Base-by-base conservation (phyloP, 2,329 filamentous ascomycete species). In the Colletotrichum ledebouriae region DNA sequence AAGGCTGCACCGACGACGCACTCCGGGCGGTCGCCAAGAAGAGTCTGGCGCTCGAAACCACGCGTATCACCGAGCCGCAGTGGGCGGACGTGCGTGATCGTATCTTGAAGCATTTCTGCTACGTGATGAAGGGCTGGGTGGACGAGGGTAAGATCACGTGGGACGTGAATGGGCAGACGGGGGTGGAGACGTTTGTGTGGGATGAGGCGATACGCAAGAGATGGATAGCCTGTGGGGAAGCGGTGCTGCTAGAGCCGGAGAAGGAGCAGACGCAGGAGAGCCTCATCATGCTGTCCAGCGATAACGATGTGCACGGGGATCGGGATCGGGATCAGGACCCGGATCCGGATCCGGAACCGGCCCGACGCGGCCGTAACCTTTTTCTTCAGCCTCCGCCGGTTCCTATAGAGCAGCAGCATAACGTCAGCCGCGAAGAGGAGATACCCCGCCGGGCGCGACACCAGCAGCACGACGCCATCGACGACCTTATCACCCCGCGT, bases 111-210 rank as follows among this genome's bases (percentile, higher is more conserved):
- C 53, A 56, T n/a, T 56, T 56, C 20, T 11, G 6, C 11, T 42
- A 56, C 53, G 34, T 25, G 37, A 56, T 56, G 53, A 20, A 22
- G 3, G 11, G 53, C 11, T 56, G 53, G 53, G 53, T 56, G 6
- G 17, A 56, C 3, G 37, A 56, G 2, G 33, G n/a, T n/a, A 22
- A 9, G 34, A 42, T 56, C 37, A 25, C 13, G 33, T 11, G 25
- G 3, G 4, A 22, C 13, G 25, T 56, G 13, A 3, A 56, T 20
- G 37, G 3, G 12, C 11, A 56, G 34, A 25, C 34, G n/a, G 29
- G 25, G 15, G 20, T 17, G 37, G 15, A 22, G n/a, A n/a, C 15
- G 17, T 56, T 41, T 25, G 20, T 25, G 11, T 56, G 53, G 53
- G 11, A 56, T 20, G 53, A 56, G 17, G 53, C 15, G 17, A 15